Evolutionary conservation across 2,329 filamentous ascomycete genomes (phyloP).

Genomic region (Cladosporium sp.): DNA sequence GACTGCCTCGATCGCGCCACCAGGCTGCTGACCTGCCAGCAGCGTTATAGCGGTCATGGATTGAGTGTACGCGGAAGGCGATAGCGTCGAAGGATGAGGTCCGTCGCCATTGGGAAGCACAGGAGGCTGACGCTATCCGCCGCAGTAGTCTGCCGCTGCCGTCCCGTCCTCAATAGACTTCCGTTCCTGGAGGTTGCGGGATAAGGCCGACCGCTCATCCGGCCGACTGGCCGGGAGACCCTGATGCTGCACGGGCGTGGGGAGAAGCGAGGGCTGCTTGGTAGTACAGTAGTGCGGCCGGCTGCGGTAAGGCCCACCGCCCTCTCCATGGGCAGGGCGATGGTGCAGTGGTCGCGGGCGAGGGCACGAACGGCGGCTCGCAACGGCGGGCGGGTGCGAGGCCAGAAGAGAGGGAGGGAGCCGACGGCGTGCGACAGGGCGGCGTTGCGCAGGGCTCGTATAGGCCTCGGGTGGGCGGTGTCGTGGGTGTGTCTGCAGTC

Average conservation of each 20-base stretch:
- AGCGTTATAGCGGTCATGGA: no score
- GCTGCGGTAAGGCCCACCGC: neutral
- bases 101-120: neutral
- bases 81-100: neutral
- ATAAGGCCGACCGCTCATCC: constrained; percentile 1
- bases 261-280: neutral
- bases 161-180: neutral
- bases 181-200: neutral
- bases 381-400: neutral
- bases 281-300: neutral
- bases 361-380: neutral
- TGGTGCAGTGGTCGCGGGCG: no score
- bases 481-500: no score
- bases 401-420: neutral
- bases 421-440: no score
- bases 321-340: no score
- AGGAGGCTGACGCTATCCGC: neutral
- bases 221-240: neutral
- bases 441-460: no score
- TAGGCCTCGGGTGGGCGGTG: no score
- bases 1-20: neutral
- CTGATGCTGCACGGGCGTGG: constrained; percentile 1
- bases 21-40: neutral
- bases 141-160: neutral
- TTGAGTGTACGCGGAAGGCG: no score